Evolutionary conservation across 2,329 filamentous ascomycete genomes (phyloP).

Genomic region (Bisporella sp.): DNA sequence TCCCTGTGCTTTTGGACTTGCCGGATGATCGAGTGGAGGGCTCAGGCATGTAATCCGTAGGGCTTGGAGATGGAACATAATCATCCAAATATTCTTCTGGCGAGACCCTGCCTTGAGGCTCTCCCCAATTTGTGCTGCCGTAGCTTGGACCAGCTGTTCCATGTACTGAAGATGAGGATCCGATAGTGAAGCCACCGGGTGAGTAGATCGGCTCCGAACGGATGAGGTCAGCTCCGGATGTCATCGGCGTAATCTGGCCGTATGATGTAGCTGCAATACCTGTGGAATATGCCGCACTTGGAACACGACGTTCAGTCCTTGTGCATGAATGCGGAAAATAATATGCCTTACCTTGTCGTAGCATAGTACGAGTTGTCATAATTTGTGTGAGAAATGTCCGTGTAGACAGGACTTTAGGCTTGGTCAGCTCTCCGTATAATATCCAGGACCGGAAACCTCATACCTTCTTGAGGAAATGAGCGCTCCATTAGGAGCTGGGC

Average conservation of each 20-base stretch:
- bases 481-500: slow-evolving; percentile 17
- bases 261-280: slow-evolving; percentile 20
- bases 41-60: slow-evolving; percentile 55
- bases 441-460: slow-evolving; percentile 9
- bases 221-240: slow-evolving; percentile 14
- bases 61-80: slow-evolving; percentile 47
- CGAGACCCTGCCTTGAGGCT: slow-evolving; percentile 26
- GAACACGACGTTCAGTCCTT: slow-evolving; percentile 20
- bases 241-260: slow-evolving; percentile 4
- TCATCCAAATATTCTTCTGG: slow-evolving; percentile 28
- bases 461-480: slow-evolving; percentile 26
- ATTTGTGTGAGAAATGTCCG: slow-evolving; percentile 17
- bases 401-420: slow-evolving; percentile 19
- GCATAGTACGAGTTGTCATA: slow-evolving; percentile 25
- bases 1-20: slow-evolving; percentile 40
- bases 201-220: slow-evolving; percentile 24
- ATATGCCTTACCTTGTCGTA: slow-evolving; percentile 24
- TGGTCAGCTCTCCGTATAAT: slow-evolving; percentile 18
- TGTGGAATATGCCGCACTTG: slow-evolving; percentile 23
- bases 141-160: slow-evolving; percentile 24
- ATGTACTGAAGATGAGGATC: slow-evolving; percentile 22
- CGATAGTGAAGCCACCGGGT: slow-evolving; percentile 22
- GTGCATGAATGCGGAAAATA: slow-evolving; percentile 10
- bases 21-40: slow-evolving; percentile 36
- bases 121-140: slow-evolving; percentile 23